A percentile compares a stretch with the other conserved stretches of the same genome.
phyloP scores from a whole-genome alignment of 129 eudicot species.

The Oenanthe sinensis region DNA sequence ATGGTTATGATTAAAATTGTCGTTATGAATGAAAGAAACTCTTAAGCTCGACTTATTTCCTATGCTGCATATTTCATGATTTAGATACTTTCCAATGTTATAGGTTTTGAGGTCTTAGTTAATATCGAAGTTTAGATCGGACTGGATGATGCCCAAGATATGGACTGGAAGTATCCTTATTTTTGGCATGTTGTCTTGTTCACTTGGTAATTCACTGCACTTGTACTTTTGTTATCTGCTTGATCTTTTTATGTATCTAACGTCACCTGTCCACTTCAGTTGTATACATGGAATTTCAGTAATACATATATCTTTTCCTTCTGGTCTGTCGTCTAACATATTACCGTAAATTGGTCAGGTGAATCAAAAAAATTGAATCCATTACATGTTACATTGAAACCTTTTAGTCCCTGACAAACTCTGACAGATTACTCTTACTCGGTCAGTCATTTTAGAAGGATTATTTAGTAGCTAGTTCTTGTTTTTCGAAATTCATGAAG shows the following conservation, averaged over 20 bases:
- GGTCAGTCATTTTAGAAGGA: not conserved
- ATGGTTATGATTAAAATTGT: not conserved
- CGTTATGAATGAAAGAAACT: not conserved
- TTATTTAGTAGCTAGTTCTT: not conserved
- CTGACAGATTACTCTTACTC: not conserved
- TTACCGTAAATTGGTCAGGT: not conserved
- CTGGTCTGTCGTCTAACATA: not conserved
- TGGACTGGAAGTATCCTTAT: conserved; percentile 38
- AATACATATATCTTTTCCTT: not conserved
- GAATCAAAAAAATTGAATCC: not conserved
- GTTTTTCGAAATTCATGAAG: not conserved
- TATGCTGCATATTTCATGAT: not conserved
- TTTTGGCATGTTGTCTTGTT: conserved; percentile 21
- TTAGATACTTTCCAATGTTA: not conserved
- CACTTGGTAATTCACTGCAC: conserved; percentile 34
- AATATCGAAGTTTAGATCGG: conserved; percentile 8
- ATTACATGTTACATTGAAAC: not conserved
- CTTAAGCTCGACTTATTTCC: not conserved
- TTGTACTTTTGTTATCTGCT: conserved; percentile 7
- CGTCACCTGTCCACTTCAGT: not conserved
- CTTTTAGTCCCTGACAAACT: not conserved
- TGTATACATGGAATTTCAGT: not conserved
- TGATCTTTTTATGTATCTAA: not conserved
- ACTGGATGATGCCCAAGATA: conserved; percentile 47
- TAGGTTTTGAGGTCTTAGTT: conserved; percentile 10